phyloP scores from a whole-genome alignment of 2,329 filamentous ascomycete genomes.

The Basipetospora chlamydospora region DNA sequence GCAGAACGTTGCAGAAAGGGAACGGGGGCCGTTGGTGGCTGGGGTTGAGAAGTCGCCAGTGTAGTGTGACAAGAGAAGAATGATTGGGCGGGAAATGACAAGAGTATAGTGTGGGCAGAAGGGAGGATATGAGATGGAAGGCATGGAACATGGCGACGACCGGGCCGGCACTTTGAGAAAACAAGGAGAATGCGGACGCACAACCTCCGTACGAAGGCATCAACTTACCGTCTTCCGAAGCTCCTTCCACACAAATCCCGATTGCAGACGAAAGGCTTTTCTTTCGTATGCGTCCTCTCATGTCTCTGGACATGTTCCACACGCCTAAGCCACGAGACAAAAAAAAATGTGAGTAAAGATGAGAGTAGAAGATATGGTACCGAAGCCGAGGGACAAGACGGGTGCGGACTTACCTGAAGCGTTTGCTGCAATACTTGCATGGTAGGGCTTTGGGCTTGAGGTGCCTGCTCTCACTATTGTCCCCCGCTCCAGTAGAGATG shows the following conservation, averaged over 20 bases:
- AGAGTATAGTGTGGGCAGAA: too few species aligned
- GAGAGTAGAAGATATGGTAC: constrained; percentile 7
- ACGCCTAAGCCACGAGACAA: constrained; percentile 28
- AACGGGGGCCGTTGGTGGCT: too few species aligned
- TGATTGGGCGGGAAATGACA: too few species aligned
- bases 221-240: constrained; percentile 46
- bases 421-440: constrained; percentile 49
- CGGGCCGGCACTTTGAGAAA: constrained; percentile 4
- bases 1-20: too few species aligned
- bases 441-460: constrained; percentile 48
- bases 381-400: constrained; percentile 8
- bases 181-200: too few species aligned
- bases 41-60: too few species aligned
- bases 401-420: constrained; percentile 37
- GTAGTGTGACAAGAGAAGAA: too few species aligned
- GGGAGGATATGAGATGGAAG: too few species aligned
- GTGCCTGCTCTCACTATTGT: constrained; percentile 35
- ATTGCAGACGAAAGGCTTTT: constrained; percentile 46
- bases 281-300: constrained; percentile 49
- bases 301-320: constrained; percentile 51
- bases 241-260: constrained; percentile 48
- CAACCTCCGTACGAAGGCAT: too few species aligned
- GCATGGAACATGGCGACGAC: too few species aligned
- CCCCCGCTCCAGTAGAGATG: constrained; percentile 17
- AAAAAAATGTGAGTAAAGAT: constrained; percentile 3